Evolutionary conservation across 345 rosid species (phyloP).

Genomic region (Brassica juncea): DNA sequence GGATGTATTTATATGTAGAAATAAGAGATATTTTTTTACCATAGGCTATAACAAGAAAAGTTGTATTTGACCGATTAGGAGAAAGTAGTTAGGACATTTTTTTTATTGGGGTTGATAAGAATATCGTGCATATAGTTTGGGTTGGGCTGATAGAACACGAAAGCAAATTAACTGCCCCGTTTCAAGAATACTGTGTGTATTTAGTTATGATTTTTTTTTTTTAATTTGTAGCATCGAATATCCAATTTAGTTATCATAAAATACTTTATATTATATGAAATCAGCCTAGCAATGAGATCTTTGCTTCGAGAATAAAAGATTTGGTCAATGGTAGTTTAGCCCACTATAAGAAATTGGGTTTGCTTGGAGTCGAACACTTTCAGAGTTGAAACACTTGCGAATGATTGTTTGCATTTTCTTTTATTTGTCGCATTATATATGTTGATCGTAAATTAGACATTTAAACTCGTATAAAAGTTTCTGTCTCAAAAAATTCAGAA

Average conservation of each 20-base stretch:
- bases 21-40: background rate
- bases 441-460: background rate
- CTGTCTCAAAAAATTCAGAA: background rate
- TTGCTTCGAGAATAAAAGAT: constrained; percentile 21
- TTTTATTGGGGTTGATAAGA: constrained; percentile 49
- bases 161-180: constrained; percentile 15
- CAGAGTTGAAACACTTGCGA: background rate
- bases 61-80: constrained; percentile 49
- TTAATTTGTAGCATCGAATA: background rate
- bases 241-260: background rate
- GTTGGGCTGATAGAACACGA: constrained; percentile 31
- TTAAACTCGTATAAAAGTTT: background rate
- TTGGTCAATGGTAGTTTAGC: constrained; percentile 45
- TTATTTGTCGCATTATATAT: background rate
- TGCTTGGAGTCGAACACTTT: constrained; percentile 11
- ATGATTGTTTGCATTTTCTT: background rate
- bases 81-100: constrained; percentile 61
- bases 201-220: background rate
- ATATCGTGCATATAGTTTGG: constrained; percentile 14
- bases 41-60: constrained; percentile 36
- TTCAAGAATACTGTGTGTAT: background rate
- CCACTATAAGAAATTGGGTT: constrained; percentile 28
- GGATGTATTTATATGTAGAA: constrained; percentile 14
- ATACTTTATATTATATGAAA: background rate
- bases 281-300: background rate